Conservation (phyloP, 1,284 basidiomycete genomes). For the Cutaneotrichosporon sp. region DNA sequence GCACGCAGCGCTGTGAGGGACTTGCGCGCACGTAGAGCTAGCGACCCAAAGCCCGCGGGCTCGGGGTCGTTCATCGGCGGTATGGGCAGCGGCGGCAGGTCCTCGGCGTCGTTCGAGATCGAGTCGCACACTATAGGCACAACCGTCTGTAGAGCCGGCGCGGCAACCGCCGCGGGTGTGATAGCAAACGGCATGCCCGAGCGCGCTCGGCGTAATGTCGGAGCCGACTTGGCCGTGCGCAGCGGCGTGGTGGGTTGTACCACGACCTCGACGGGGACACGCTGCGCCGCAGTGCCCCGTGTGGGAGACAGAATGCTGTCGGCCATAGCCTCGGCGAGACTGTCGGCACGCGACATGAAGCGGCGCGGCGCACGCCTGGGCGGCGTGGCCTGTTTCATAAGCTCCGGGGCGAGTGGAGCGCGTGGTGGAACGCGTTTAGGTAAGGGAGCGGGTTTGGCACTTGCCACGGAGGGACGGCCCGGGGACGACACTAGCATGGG, state of each 20-base stretch:
- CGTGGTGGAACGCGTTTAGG: background rate
- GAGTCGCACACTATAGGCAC: constrained; percentile 45
- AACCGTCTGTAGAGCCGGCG: constrained; percentile 26
- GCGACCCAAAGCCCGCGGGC: constrained; percentile 12
- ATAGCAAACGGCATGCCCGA: constrained; percentile 20
- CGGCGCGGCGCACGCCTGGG: background rate
- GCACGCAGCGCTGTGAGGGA: constrained; percentile 34
- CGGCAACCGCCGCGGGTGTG: constrained; percentile 26
- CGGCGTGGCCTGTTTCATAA: background rate
- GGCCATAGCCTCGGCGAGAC: background rate
- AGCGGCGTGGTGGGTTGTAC: background rate
- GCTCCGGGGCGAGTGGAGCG: background rate
- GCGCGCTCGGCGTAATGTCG: constrained; percentile 1
- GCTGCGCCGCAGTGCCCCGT: background rate
- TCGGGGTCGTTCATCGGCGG: constrained; percentile 10
- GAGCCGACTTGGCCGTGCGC: constrained; percentile 12
- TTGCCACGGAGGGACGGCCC: background rate
- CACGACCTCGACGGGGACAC: background rate
- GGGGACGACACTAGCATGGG: background rate
- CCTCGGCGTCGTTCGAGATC: constrained; percentile 34
- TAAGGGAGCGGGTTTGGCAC: background rate
- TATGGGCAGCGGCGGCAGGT: constrained; percentile 39
- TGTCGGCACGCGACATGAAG: background rate
- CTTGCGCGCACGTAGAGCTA: constrained; percentile 29
- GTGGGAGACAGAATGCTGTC: background rate